Evolutionary conservation across 345 rosid genomes (phyloP).

Genomic region (Angophora floribunda): DNA sequence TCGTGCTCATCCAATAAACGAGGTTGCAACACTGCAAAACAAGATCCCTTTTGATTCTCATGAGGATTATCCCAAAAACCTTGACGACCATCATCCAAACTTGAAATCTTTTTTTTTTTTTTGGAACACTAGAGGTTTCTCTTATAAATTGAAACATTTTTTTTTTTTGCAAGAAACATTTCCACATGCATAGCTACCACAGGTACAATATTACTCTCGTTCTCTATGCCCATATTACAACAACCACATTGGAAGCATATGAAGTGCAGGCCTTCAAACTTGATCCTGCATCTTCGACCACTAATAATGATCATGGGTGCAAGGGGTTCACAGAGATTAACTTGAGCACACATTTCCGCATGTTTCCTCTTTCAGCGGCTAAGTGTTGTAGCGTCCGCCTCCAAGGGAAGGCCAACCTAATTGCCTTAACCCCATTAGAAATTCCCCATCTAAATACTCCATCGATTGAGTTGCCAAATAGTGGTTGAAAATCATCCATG

Average conservation of each 20-base stretch:
- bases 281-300: background rate
- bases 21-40: too few species aligned
- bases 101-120: too few species aligned
- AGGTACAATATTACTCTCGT: background rate
- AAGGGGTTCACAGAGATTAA: background rate
- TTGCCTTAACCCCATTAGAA: background rate
- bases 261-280: background rate
- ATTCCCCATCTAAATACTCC: background rate
- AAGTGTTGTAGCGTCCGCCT: background rate
- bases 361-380: background rate
- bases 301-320: background rate
- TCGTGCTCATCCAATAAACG: too few species aligned
- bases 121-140: too few species aligned
- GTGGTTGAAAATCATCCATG: too few species aligned
- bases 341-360: background rate
- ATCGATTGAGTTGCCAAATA: background rate
- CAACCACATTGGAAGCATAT: background rate
- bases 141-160: too few species aligned
- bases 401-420: background rate
- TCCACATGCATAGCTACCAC: background rate
- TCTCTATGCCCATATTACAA: too few species aligned
- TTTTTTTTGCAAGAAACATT: too few species aligned
- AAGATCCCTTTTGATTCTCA: too few species aligned
- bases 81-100: too few species aligned
- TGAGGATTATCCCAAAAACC: too few species aligned